phyloP scores from a whole-genome alignment of 2,329 filamentous ascomycete species.

The Furcasterigmium sp. region DNA sequence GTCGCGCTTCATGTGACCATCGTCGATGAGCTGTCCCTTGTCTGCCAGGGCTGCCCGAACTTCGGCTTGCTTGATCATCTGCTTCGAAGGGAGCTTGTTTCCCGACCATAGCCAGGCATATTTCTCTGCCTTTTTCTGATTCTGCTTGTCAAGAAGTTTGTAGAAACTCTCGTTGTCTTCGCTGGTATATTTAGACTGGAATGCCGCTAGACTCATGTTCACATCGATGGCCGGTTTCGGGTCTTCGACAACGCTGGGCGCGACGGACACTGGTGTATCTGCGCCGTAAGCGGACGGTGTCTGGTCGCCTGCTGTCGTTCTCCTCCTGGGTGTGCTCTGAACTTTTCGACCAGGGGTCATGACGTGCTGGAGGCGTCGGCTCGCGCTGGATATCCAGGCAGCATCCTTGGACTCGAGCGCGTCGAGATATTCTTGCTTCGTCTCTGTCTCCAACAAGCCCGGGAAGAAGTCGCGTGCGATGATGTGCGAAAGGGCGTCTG shows the following conservation, averaged over 20 bases:
- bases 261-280: constrained; percentile 66
- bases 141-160: constrained; percentile 84
- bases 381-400: constrained; percentile 80
- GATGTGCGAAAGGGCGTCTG: constrained; percentile 83
- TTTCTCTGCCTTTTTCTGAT: constrained; percentile 75
- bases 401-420: constrained; percentile 81
- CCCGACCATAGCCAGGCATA: constrained; percentile 85
- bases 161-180: constrained; percentile 99
- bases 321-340: constrained; percentile 27
- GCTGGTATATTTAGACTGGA: constrained; percentile 91
- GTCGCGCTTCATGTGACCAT: constrained; percentile 49
- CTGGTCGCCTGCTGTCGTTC: constrained; percentile 25
- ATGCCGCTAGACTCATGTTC: constrained; percentile 75
- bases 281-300: constrained; percentile 65
- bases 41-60: constrained; percentile 48
- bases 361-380: constrained; percentile 64
- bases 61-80: constrained; percentile 64
- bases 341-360: constrained; percentile 64
- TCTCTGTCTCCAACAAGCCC: constrained; percentile 77
- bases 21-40: constrained; percentile 43
- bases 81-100: constrained; percentile 81
- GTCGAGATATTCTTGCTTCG: constrained; percentile 87
- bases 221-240: constrained; percentile 56
- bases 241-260: constrained; percentile 26
- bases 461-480: constrained; percentile 97